phyloP scores from a whole-genome alignment of 345 rosid genomes.

The Arabidopsis thaliana region DNA sequence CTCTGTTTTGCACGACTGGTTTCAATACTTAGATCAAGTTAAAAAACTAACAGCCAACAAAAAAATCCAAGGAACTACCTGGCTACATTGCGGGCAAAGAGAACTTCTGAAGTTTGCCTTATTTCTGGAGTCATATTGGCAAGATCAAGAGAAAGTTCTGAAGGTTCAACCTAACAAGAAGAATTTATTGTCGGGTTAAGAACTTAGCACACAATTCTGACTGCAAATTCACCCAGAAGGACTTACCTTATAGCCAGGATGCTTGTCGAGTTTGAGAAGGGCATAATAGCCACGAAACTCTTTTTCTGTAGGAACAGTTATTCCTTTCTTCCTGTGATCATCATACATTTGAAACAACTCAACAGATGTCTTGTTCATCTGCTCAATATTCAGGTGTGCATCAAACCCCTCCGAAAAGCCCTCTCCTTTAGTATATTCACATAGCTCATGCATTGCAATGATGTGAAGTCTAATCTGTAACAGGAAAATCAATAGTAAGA shows the following conservation, averaged over 20 bases:
- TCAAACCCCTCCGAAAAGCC: conserved; percentile 98
- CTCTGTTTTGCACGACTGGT: conserved; percentile 59
- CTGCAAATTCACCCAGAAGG: conserved; percentile 29
- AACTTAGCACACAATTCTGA: conserved; percentile 25
- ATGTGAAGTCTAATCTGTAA: conserved; percentile 95
- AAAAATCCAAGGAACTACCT: conserved; percentile 57
- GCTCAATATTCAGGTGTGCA: conserved; percentile 97
- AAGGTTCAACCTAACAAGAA: conserved; percentile 88
- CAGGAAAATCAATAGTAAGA: conserved; percentile 42
- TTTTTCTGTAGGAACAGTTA: conserved; percentile 70
- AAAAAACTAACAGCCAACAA: conserved; percentile 33
- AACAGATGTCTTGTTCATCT: conserved; percentile 98
- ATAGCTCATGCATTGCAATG: conserved; percentile 93
- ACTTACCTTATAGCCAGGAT: conserved; percentile 97
- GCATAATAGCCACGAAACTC: conserved; percentile 99
- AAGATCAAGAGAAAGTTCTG: conserved; percentile 96
- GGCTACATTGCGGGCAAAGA: conserved; percentile 91
- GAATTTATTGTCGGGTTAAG: conserved; percentile 33
- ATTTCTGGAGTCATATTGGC: conserved; percentile 98
- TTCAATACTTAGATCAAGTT: conserved; percentile 47
- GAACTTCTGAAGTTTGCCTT: conserved; percentile 87
- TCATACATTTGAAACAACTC: conserved; percentile 97
- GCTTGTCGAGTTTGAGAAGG: conserved; percentile 98
- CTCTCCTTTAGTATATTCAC: conserved; percentile 94
- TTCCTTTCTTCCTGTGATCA: conserved; percentile 94